These are phyloP conservation scores for Astrothelium subdiscretum DNA, from an alignment of 495 filamentous ascomycete species.

Conservation along the genomic window DNA sequence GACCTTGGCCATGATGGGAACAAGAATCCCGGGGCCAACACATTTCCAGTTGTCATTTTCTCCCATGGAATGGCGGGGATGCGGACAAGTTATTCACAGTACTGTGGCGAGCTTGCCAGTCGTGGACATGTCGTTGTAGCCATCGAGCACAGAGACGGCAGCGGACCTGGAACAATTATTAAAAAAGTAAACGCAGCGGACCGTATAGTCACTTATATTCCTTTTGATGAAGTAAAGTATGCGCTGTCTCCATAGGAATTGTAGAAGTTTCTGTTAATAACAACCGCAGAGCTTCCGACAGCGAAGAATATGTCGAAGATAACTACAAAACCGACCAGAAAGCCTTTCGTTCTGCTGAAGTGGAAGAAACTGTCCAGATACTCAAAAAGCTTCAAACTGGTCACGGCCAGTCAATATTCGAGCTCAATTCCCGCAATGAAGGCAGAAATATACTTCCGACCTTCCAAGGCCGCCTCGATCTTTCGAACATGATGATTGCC, in stretches of 20 bases:
- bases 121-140: constrained; percentile 40
- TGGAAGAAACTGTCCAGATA: constrained; percentile 37
- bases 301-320: constrained; percentile 5
- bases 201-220: neutral
- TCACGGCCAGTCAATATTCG: constrained; percentile 24
- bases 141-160: constrained; percentile 44
- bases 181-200: constrained; percentile 17
- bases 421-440: constrained; percentile 20
- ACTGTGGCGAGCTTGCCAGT: constrained; percentile 41
- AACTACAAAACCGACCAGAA: constrained; percentile 38
- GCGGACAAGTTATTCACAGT: constrained; percentile 41
- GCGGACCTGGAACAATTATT: constrained; percentile 36
- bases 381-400: constrained; percentile 34
- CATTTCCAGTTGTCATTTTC: constrained; percentile 39
- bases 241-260: neutral
- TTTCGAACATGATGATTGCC: constrained; percentile 32
- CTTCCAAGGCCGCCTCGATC: constrained; percentile 27
- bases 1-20: constrained; percentile 2
- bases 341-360: constrained; percentile 41
- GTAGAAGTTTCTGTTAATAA: neutral
- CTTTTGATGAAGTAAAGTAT: constrained; percentile 14
- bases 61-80: constrained; percentile 42
- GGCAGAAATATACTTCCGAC: constrained; percentile 11
- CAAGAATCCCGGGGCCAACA: neutral
- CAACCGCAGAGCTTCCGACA: constrained; percentile 9